A percentile compares a stretch with the other conserved stretches of the same genome.
These are phyloP conservation scores for Melanomma pulvis-pyrius DNA, from an alignment of 495 filamentous ascomycete genomes.

Conservation along the genomic window DNA sequence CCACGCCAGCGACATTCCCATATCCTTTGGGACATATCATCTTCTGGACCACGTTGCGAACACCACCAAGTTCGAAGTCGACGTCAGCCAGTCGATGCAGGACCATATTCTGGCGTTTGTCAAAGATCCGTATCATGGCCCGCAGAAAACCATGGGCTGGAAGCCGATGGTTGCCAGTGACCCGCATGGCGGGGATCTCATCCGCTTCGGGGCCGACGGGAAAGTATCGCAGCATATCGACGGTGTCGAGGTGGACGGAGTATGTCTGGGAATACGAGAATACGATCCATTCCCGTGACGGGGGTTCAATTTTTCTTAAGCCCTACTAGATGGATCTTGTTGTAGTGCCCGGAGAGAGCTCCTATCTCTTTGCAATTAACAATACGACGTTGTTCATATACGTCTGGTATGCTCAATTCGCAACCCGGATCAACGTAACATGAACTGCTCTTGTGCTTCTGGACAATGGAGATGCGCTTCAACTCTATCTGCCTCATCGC, in stretches of 20 bases:
- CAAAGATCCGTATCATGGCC: constrained; percentile 43
- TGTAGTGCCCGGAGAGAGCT: too few species aligned
- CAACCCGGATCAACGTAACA: too few species aligned
- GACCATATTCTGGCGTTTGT: constrained; percentile 51
- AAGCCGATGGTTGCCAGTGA: constrained; percentile 39
- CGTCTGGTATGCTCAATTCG: too few species aligned
- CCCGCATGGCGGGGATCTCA: constrained; percentile 40
- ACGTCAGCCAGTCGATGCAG: constrained; percentile 50
- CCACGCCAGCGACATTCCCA: constrained; percentile 52
- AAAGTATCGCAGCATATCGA: constrained; percentile 39
- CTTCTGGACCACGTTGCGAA: constrained; percentile 35
- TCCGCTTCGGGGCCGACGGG: constrained; percentile 43
- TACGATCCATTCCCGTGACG: constrained; percentile 37
- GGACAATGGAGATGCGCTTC: too few species aligned
- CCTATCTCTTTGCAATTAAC: too few species aligned
- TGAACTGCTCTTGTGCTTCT: too few species aligned
- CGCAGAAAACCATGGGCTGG: constrained; percentile 13
- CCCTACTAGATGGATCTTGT: constrained; percentile 1
- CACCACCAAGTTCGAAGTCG: constrained; percentile 44
- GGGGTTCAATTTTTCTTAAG: constrained; percentile 5
- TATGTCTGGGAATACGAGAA: constrained; percentile 39
- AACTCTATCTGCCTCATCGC: too few species aligned
- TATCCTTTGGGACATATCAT: constrained; percentile 49
- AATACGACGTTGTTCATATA: too few species aligned
- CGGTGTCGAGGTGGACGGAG: constrained; percentile 41